These are phyloP conservation scores for Sphaerosporella brunnea DNA, from an alignment of 495 filamentous ascomycete species.

Conservation along the genomic window DNA sequence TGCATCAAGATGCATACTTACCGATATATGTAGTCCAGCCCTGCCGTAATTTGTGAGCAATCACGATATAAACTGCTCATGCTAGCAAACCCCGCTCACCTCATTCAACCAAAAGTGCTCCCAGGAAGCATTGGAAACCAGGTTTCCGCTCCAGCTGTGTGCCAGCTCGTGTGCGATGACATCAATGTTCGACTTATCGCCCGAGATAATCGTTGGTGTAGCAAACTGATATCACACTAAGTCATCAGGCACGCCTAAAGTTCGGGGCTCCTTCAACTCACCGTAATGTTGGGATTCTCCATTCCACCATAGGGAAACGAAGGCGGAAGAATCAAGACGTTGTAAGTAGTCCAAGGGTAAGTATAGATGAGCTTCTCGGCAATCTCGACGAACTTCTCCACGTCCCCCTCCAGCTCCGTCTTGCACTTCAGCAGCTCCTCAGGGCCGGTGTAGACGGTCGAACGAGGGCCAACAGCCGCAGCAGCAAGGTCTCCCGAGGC, in stretches of 20 bases:
- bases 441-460: conserved; percentile 66
- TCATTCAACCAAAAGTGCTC: conserved; percentile 98
- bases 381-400: conserved; percentile 73
- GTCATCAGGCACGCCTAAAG: too few species aligned
- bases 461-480: conserved; percentile 70
- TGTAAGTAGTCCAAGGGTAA: conserved; percentile 89
- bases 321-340: conserved; percentile 64
- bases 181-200: conserved; percentile 84
- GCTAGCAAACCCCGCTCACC: background rate
- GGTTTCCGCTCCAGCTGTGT: conserved; percentile 86
- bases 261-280: too few species aligned
- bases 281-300: conserved; percentile 88
- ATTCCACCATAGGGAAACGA: conserved; percentile 67
- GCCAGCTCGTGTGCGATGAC: conserved; percentile 90
- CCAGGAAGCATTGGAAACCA: conserved; percentile 81
- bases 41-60: too few species aligned
- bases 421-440: conserved; percentile 69
- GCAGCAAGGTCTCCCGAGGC: conserved; percentile 76
- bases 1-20: too few species aligned
- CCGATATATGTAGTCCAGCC: conserved; percentile 29
- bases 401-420: conserved; percentile 77
- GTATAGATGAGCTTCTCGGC: conserved; percentile 41
- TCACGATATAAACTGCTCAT: too few species aligned
- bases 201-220: conserved; percentile 78
- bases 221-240: too few species aligned